Base-by-base conservation (phyloP, 768 basidiomycete species). In the Collybia mongolica region DNA sequence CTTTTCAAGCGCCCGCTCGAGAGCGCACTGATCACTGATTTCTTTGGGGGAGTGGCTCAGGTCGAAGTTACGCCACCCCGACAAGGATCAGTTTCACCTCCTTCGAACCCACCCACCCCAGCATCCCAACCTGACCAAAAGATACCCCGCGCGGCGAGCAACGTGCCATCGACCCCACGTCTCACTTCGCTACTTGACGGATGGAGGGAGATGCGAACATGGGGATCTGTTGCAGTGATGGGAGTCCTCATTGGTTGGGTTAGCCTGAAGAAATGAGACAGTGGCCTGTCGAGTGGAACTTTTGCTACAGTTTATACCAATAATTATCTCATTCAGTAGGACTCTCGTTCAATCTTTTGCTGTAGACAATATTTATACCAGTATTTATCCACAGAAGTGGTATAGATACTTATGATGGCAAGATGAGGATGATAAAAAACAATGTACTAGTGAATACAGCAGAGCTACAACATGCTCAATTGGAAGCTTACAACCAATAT, bases 31-130 rank as follows among this genome's bases (percentile, higher is more conserved):
- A 76, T 93, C 48, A 93, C 90, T 3, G 90, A 93, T 65, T 94
- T 94, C 64, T 86, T 94, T 58, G 92, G 92, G 2, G 94, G 91
- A 1, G 91, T 97, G 15, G 76, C 89, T 14, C 86, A 88, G 51
- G 91, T 87, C 0, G 92, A 98, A 58, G 72, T 93, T n/a, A 52
- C 48, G 20, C 38, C 53, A 11, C 50, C 53, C 15, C 19, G 18
- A 14, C 35, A 23, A 15, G 22, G 20, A 28, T 36, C 32, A 22
- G 2, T 26, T 35, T 6, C 14, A 24, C 17, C 41, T 26, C 22
- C 26, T 5, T 18, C 29, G 1, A 36, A 32, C 35, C 12, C 37
- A 19, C 24, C 51, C 17, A 23, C 19, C 14, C 39, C 24, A 12
- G 12, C 15, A n/a, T 20, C 37, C 23, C 36, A 39, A 39, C 15